phyloP scores from a whole-genome alignment of 192 early-diverging fungal species.

The Glomus cerebriforme region DNA sequence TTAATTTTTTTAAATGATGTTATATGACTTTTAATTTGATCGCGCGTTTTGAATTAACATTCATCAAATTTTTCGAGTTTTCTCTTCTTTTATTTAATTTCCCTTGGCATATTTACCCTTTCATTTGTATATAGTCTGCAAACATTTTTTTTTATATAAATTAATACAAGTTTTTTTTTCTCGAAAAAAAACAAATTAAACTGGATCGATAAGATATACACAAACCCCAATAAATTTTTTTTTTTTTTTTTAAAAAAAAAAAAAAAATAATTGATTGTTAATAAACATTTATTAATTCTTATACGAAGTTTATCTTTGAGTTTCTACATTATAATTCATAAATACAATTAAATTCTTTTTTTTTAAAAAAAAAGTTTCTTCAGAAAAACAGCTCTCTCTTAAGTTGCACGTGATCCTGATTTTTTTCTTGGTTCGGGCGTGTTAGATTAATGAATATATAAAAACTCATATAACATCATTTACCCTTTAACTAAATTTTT shows the following conservation, averaged over 20 bases:
- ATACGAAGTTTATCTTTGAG: background rate
- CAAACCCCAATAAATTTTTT: background rate
- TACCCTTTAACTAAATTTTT: background rate
- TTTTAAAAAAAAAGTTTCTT: background rate
- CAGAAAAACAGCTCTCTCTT: background rate
- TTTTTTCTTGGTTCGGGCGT: background rate
- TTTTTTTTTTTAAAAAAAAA: background rate
- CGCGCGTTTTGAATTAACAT: background rate
- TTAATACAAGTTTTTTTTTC: too few species aligned
- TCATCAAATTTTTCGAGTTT: background rate
- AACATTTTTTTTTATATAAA: too few species aligned
- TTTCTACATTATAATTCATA: background rate
- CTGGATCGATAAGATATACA: too few species aligned
- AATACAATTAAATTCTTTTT: background rate
- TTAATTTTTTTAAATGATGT: background rate
- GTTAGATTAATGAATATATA: background rate
- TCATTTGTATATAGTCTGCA: background rate
- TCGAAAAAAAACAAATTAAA: too few species aligned
- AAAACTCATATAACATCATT: background rate
- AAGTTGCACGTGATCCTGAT: constrained; percentile 7
- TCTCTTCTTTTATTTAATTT: background rate
- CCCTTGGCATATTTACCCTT: background rate
- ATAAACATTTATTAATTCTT: background rate
- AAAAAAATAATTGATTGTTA: background rate
- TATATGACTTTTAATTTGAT: background rate